Evolutionary conservation across 495 filamentous ascomycete genomes (phyloP).

Genomic region (Aspergillus wentii): DNA sequence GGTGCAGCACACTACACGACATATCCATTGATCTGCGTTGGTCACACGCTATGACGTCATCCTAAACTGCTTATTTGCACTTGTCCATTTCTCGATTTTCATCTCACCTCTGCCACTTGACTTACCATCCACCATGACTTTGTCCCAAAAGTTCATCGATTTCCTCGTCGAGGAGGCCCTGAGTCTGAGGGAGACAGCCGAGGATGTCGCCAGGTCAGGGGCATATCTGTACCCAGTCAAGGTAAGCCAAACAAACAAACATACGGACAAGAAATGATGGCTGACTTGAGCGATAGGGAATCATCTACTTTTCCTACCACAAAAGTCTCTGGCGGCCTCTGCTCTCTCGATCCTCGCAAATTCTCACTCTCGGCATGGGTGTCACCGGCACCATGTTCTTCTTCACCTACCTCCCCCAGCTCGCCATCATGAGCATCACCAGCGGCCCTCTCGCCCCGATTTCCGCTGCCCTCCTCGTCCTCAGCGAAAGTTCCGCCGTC

Average conservation of each 20-base stretch:
- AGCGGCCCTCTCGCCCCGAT: conserved; percentile 76
- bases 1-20: too few species aligned
- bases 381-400: conserved; percentile 77
- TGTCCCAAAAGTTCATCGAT: too few species aligned
- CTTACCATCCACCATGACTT: conserved; percentile 24
- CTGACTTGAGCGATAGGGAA: conserved; percentile 48
- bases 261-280: too few species aligned
- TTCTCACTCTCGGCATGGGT: conserved; percentile 62
- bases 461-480: conserved; percentile 69
- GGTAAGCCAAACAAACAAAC: conserved; percentile 34
- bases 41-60: too few species aligned
- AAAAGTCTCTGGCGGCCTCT: conserved; percentile 58
- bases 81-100: too few species aligned
- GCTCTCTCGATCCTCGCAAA: conserved; percentile 61
- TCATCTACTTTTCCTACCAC: conserved; percentile 64
- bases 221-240: conserved; percentile 86
- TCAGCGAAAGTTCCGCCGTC: conserved; percentile 77
- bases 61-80: not conserved
- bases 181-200: conserved; percentile 39
- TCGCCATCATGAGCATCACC: conserved; percentile 69
- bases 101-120: not conserved
- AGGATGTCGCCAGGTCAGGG: conserved; percentile 62
- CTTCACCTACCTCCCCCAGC: conserved; percentile 87
- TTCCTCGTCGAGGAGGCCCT: conserved; percentile 37
- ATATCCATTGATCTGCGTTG: too few species aligned